Percentiles rank a stretch among this genome's conserved stretches.
Evolutionary conservation across 208 protist species (phyloP).

Genomic region (Crithidia bombi): DNA sequence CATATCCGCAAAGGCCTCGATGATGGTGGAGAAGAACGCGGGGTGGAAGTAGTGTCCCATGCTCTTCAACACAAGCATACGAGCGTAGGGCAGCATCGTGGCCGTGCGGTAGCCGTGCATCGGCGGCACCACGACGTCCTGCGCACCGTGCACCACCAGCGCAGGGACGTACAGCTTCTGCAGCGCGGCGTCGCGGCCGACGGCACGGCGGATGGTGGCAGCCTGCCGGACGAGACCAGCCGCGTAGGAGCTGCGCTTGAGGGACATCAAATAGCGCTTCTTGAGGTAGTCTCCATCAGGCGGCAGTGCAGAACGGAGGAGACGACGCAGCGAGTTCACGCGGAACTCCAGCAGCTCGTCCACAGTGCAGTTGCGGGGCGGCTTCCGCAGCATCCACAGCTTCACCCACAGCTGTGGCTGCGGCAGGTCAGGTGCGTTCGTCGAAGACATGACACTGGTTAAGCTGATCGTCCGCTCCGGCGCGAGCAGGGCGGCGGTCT

Average conservation of each 20-base stretch:
- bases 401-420: slow-evolving; percentile 76
- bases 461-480: slow-evolving; percentile 63
- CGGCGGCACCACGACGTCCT: slow-evolving; percentile 77
- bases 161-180: slow-evolving; percentile 46
- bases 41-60: slow-evolving; percentile 90
- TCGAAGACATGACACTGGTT: slow-evolving; percentile 83
- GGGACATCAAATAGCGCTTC: slow-evolving; percentile 58
- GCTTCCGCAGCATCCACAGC: slow-evolving; percentile 74
- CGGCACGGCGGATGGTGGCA: slow-evolving; percentile 56
- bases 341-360: slow-evolving; percentile 80
- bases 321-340: slow-evolving; percentile 45
- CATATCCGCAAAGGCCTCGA: slow-evolving; percentile 45
- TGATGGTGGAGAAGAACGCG: slow-evolving; percentile 66
- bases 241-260: slow-evolving; percentile 62
- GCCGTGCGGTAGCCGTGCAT: slow-evolving; percentile 79
- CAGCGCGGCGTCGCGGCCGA: slow-evolving; percentile 55
- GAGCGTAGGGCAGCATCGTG: slow-evolving; percentile 52
- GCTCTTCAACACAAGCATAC: slow-evolving; percentile 65
- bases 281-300: slow-evolving; percentile 71
- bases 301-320: slow-evolving; percentile 55
- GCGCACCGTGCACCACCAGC: slow-evolving; percentile 74
- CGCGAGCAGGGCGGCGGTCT: slow-evolving; percentile 58
- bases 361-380: slow-evolving; percentile 57
- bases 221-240: slow-evolving; percentile 73
- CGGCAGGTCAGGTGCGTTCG: slow-evolving; percentile 71